Evolutionary conservation across 192 early-diverging fungal species (phyloP).

Genomic region (Backusella australiensis): DNA sequence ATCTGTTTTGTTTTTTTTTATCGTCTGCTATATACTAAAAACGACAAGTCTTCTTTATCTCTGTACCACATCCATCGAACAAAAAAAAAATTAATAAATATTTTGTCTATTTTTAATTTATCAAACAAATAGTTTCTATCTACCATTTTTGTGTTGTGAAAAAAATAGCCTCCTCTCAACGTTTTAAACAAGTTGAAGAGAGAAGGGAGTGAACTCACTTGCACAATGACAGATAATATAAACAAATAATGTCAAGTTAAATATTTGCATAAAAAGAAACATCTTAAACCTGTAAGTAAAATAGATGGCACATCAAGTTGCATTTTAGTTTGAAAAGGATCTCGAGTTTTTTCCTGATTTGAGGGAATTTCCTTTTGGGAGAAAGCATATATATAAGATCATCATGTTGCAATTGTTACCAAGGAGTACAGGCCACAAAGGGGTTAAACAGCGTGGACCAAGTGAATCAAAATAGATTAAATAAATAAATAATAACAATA

Average conservation of each 20-base stretch:
- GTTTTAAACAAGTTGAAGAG: not conserved
- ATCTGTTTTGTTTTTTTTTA: not conserved
- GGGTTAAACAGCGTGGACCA: not conserved
- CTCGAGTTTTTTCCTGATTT: not conserved
- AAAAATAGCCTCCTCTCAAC: not conserved
- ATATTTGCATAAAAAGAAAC: not conserved
- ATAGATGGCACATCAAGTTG: slow-evolving; percentile 1
- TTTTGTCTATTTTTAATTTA: not conserved
- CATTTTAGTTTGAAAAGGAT: not conserved
- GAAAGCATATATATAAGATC: not conserved
- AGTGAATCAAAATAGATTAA: slow-evolving; percentile 1
- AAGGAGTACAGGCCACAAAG: not conserved
- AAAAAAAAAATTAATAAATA: not conserved
- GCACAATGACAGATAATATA: not conserved
- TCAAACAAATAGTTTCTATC: not conserved
- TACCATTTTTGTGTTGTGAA: not conserved
- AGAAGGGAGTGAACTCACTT: not conserved
- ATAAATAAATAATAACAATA: not conserved
- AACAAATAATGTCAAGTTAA: not conserved
- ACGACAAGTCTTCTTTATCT: not conserved
- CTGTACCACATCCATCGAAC: not conserved
- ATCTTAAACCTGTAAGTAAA: not conserved
- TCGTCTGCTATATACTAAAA: slow-evolving; percentile 4
- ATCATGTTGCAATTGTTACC: slow-evolving; percentile 6
- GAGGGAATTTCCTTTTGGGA: not conserved